Evolutionary conservation across 202 grass and related monocot genomes (phyloP).

Genomic region (Tripidium arundinaceum): DNA sequence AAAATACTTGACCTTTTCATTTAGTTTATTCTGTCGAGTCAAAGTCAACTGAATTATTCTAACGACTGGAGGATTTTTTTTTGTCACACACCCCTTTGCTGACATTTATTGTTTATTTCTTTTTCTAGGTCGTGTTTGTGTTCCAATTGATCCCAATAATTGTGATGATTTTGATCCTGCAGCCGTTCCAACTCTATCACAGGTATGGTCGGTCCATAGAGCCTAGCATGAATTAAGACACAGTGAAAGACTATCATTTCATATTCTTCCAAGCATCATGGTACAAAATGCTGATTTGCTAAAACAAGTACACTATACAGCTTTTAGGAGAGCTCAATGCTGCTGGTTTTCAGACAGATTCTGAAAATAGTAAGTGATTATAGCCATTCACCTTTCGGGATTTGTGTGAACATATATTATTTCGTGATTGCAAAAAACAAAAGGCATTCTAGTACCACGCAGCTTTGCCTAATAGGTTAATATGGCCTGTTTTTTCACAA

Average conservation of each 20-base stretch:
- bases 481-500: not conserved
- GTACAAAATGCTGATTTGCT: slow-evolving; percentile 12
- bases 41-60: too few species aligned
- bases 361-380: slow-evolving; percentile 50
- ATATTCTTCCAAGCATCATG: not conserved
- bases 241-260: not conserved
- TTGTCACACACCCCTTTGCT: not conserved
- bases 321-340: slow-evolving; percentile 84
- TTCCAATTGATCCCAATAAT: slow-evolving; percentile 78
- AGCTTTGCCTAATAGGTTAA: not conserved
- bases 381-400: not conserved
- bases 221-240: not conserved
- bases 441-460: not conserved
- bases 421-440: not conserved
- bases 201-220: slow-evolving; percentile 39
- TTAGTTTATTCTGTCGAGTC: too few species aligned
- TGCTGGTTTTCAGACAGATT: slow-evolving; percentile 42
- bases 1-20: not conserved
- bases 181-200: slow-evolving; percentile 57
- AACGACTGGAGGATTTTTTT: not conserved
- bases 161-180: slow-evolving; percentile 87
- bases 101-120: too few species aligned
- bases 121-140: slow-evolving; percentile 73
- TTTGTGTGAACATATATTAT: not conserved
- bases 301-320: slow-evolving; percentile 35